Evolutionary conservation across 257 asterid genomes (phyloP), one percentile per base, ranked within the genome.

Genomic region (Rauvolfia tetraphylla): DNA sequence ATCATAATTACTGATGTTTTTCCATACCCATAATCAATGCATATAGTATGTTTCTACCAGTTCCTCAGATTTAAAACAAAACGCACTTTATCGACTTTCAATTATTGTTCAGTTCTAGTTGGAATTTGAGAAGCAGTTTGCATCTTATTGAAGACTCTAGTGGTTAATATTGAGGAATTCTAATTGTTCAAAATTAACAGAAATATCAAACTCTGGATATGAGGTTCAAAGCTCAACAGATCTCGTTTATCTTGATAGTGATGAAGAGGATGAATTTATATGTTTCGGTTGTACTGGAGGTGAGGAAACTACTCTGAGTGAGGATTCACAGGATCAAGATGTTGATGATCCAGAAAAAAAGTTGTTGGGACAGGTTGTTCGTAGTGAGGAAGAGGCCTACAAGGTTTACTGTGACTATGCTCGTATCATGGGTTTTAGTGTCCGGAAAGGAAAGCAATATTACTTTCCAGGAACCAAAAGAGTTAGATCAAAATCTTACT

Each of bases 341-440:
- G 29, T 53, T 14, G 75, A 68, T 53, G 36, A 51, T n/a, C 23
- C 68, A 8, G 80, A 76, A 33, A 31, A 53, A 15, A 67, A 34
- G 27, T 68, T 76, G 38, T 20, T 41, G 22, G 75, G 29, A 54
- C 36, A 51, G 17, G 68, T 68, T 49, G 57, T 90, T 75, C 81
- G 78, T 76, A 80, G 88, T 78, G 93, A 88, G 83, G 91, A 88
- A 76, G 96, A 89, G 82, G 96, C 96, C 27, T 90, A 88, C 80
- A 87, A 87, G 90, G 53, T 87, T 76, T 90, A 90, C 78, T 87
- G 96, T 76, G 93, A 89, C 71, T 90, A 90, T 71, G 93, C 92
- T 12, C 89, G 86, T 70, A 89, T 87, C 18, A 62, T 86, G 86
- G 96, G 96, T 58, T 90, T 90, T 76, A 88, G 84, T 66, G 96